phyloP scores from a whole-genome alignment of 495 filamentous ascomycete species.

The Xylaria nigripes region DNA sequence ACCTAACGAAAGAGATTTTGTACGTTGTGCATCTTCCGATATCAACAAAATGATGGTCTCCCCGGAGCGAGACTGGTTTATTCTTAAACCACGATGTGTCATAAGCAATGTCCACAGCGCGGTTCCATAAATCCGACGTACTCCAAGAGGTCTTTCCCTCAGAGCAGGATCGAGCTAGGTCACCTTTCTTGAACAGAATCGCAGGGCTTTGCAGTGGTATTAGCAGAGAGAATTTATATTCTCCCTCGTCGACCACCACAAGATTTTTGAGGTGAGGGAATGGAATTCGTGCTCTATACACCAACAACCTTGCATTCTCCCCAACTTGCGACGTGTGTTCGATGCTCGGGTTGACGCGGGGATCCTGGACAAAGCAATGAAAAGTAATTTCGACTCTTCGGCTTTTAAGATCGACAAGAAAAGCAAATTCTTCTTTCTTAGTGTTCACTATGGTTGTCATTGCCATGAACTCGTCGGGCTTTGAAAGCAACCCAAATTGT shows the following conservation, averaged over 20 bases:
- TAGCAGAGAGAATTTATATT: conserved; percentile 37
- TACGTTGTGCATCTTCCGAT: conserved; percentile 73
- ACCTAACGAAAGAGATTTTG: conserved; percentile 41
- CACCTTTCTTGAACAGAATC: conserved; percentile 48
- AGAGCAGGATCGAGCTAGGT: conserved; percentile 35
- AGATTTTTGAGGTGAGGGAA: conserved; percentile 56
- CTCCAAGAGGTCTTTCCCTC: conserved; percentile 49
- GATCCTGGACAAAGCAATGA: conserved; percentile 29
- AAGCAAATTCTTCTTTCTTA: not conserved
- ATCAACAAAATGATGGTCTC: conserved; percentile 55
- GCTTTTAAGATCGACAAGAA: conserved; percentile 38
- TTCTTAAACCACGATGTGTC: conserved; percentile 32
- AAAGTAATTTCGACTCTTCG: conserved; percentile 40
- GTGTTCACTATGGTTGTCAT: conserved; percentile 43
- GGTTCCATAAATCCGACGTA: conserved; percentile 61
- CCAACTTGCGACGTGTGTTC: conserved; percentile 14
- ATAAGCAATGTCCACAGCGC: conserved; percentile 62
- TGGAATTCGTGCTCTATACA: conserved; percentile 49
- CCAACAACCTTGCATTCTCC: conserved; percentile 17
- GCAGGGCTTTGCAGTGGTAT: conserved; percentile 60
- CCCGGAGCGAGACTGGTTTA: conserved; percentile 47
- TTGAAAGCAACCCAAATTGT: conserved; percentile 44
- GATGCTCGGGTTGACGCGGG: conserved; percentile 19
- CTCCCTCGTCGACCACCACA: conserved; percentile 33
- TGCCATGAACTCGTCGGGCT: conserved; percentile 30